Base-by-base conservation (phyloP, 2,329 filamentous ascomycete genomes). In the Knufia fluminis region DNA sequence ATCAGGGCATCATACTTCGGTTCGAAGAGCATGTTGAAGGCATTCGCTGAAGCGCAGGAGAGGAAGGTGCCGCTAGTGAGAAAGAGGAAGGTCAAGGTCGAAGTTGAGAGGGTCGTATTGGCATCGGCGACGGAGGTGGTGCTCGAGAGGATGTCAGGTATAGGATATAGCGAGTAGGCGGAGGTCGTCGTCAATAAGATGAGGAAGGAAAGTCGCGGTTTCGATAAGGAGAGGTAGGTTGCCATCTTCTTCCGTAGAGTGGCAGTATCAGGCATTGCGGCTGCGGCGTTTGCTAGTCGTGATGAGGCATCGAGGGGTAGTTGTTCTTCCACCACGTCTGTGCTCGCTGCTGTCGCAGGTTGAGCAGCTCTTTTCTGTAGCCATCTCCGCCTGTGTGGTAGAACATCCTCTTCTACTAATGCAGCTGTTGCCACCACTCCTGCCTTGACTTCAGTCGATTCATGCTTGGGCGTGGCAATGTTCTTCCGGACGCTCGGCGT, bases 21-120 rank as follows among this genome's bases (percentile, higher is more conserved):
- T 68, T 98, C 92, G 68, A 96, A 89, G 51, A 96, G 80, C 92
- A 98, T 98, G 68, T 98, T 98, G 57, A 97, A 75, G 1, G 92
- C 80, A 65, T 98, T 98, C 38, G 92, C 92, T 52, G 85, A 87
- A 38, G 90, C 88, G n/a, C 81, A 86, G 65, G 87, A 92, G 17
- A 96, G 76, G 3, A 90, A 82, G 0, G 92, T 97, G 52, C 92
- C 91, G 3, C 80, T 80, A 0, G 91, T 95, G 46, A 98, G 80
- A 72, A 95, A 97, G 46, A 94, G 75, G 16, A 97, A 82, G 7
- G 92, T 98, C 48, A 97, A 74, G 1, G 92, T 88, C 53, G 86
- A 94, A 17, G 69, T 71, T 2, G 70, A 72, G 47, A 97, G 76
- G 0, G 92, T 87, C 54, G 86, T 89, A 39, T 96, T 78, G 16